These are phyloP conservation scores for Ceriops decandra DNA, from an alignment of 345 rosid genomes.

Conservation along the genomic window DNA sequence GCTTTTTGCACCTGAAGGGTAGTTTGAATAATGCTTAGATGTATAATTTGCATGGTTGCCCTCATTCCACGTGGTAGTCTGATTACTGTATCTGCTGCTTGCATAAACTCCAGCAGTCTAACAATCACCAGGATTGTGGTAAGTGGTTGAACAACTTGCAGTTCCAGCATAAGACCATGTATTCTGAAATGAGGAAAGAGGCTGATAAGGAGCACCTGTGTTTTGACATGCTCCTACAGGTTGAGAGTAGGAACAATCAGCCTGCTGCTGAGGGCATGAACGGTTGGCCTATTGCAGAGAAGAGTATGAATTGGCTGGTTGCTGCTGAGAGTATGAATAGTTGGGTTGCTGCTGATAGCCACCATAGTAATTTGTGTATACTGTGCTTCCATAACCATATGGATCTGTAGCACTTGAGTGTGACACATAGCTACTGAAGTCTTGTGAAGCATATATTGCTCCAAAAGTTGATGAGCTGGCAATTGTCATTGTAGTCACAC, in stretches of 20 bases:
- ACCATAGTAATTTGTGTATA: conserved; percentile 69
- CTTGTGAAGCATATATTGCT: conserved; percentile 49
- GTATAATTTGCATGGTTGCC: conserved; percentile 61
- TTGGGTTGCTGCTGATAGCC: conserved; percentile 63
- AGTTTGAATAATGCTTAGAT: conserved; percentile 64
- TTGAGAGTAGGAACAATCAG: conserved; percentile 68
- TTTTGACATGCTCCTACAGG: conserved; percentile 92
- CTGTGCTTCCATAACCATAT: conserved; percentile 64
- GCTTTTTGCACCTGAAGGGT: conserved; percentile 48
- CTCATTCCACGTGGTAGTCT: conserved; percentile 57
- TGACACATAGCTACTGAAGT: conserved; percentile 56
- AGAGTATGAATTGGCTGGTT: conserved; percentile 24
- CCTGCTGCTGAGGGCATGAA: conserved; percentile 25
- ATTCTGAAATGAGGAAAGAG: conserved; percentile 98
- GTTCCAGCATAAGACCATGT: conserved; percentile 99
- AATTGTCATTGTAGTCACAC: conserved; percentile 45
- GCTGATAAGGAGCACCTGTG: conserved; percentile 99
- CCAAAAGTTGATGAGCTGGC: conserved; percentile 59
- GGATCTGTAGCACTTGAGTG: conserved; percentile 64
- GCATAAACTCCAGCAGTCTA: conserved; percentile 94
- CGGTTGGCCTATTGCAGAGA: conserved; percentile 57
- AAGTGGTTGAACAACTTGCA: conserved; percentile 91
- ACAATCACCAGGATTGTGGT: conserved; percentile 98
- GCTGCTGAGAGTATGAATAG: conserved; percentile 64
- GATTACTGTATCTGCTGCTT: conserved; percentile 66